These are phyloP conservation scores for Lentithecium fluviatile DNA, from an alignment of 495 filamentous ascomycete species.

Conservation along the genomic window DNA sequence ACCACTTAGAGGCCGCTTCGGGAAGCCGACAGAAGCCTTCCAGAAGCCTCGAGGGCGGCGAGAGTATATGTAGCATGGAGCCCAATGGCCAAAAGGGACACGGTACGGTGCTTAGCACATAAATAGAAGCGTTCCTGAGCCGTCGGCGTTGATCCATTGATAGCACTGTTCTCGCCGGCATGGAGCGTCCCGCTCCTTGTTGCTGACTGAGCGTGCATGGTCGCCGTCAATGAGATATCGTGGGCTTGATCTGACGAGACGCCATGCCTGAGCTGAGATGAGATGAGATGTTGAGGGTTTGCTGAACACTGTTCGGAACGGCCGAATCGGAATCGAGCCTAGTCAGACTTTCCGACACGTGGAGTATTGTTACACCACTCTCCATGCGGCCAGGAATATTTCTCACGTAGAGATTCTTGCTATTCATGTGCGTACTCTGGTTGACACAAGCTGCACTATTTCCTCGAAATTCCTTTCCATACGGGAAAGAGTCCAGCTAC, in stretches of 20 bases:
- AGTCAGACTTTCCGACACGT: not conserved
- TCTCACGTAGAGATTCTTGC: no score
- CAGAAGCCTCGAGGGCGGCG: slow-evolving; percentile 2
- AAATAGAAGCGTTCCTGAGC: slow-evolving; percentile 33
- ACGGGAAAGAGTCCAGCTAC: no score
- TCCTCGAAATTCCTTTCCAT: no score
- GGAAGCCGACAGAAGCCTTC: slow-evolving; percentile 11
- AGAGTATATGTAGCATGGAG: not conserved
- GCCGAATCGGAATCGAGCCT: slow-evolving; percentile 8
- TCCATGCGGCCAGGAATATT: no score
- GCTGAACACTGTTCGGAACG: slow-evolving; percentile 3
- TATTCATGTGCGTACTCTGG: no score
- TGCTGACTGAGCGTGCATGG: slow-evolving; percentile 21
- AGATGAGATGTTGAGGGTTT: slow-evolving; percentile 17
- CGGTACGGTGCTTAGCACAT: slow-evolving; percentile 1
- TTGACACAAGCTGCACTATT: no score
- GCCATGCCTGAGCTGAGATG: slow-evolving; percentile 18
- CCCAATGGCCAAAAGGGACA: slow-evolving; percentile 14
- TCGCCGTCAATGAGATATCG: not conserved
- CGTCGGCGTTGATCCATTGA: slow-evolving; percentile 6
- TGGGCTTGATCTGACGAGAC: not conserved
- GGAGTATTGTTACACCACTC: no score
- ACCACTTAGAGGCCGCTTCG: slow-evolving; percentile 8
- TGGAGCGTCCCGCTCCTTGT: not conserved
- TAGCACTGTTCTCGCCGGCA: not conserved